A percentile compares a stretch with the other conserved stretches of the same genome.
These are phyloP conservation scores for Solanum medicagineum DNA, from an alignment of 257 asterid genomes.

Conservation along the genomic window DNA sequence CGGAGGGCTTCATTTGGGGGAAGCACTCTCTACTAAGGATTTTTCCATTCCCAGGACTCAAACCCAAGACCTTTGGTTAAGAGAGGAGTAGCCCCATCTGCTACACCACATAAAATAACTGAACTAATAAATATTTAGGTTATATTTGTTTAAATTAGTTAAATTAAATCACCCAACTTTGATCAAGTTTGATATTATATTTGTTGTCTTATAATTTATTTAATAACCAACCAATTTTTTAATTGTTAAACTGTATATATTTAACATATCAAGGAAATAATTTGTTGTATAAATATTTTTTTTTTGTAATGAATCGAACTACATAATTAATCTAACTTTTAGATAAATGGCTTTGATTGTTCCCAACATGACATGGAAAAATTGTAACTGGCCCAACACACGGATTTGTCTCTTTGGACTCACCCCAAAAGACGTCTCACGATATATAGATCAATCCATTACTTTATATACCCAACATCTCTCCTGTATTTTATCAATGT, in stretches of 20 bases:
- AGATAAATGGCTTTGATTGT: not conserved
- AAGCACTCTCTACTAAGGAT: too few relatives aligned
- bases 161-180: not conserved
- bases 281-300: not conserved
- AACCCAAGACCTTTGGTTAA: too few relatives aligned
- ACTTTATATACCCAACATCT: too few relatives aligned
- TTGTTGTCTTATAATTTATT: not conserved
- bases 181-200: not conserved
- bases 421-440: too few relatives aligned
- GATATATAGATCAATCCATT: too few relatives aligned
- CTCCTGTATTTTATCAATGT: too few relatives aligned
- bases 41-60: fast-evolving
- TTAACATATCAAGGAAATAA: not conserved
- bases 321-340: not conserved
- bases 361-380: not conserved
- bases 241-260: not conserved
- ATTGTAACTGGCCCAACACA: too few relatives aligned
- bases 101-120: not conserved
- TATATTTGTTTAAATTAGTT: not conserved
- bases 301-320: not conserved
- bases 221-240: not conserved
- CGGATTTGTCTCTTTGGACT: too few relatives aligned
- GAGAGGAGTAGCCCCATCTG: too few relatives aligned
- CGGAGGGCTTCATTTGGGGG: too few relatives aligned
- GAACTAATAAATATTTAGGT: not conserved